Conservation (phyloP, 2,329 filamentous ascomycete species). For the Aureobasidium lini region DNA sequence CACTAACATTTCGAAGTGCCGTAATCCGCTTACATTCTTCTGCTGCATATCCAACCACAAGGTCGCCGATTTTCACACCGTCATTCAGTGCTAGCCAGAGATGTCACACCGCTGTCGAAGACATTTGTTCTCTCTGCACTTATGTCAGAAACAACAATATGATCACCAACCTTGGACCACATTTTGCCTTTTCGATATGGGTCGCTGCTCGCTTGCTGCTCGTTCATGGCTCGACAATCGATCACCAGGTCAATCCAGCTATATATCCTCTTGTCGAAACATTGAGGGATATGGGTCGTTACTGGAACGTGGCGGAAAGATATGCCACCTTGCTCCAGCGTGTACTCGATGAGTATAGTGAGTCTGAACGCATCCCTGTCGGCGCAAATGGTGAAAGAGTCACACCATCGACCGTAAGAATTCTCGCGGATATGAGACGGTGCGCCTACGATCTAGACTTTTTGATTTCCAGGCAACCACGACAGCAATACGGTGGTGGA, state of each 20-base stretch:
- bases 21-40: conserved; percentile 88
- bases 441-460: conserved; percentile 88
- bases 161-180: conserved; percentile 74
- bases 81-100: conserved; percentile 79
- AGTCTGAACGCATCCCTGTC: conserved; percentile 57
- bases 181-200: conserved; percentile 89
- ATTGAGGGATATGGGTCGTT: conserved; percentile 68
- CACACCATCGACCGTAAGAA: conserved; percentile 76
- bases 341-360: conserved; percentile 78
- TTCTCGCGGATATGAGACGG: conserved; percentile 83
- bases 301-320: conserved; percentile 78
- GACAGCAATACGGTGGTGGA: conserved; percentile 30
- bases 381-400: conserved; percentile 59
- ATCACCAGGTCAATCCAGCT: conserved; percentile 71
- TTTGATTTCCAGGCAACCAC: conserved; percentile 74
- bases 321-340: conserved; percentile 74
- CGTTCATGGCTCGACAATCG: conserved; percentile 84
- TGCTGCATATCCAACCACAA: conserved; percentile 82
- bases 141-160: conserved; percentile 70
- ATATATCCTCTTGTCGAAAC: conserved; percentile 78
- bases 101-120: conserved; percentile 75
- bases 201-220: conserved; percentile 79
- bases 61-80: conserved; percentile 81
- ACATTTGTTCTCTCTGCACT: conserved; percentile 68
- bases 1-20: conserved; percentile 42